Evolutionary conservation across 352 stramenopile genomes (phyloP).

Genomic region (Globisporangium recalcitrans): DNA sequence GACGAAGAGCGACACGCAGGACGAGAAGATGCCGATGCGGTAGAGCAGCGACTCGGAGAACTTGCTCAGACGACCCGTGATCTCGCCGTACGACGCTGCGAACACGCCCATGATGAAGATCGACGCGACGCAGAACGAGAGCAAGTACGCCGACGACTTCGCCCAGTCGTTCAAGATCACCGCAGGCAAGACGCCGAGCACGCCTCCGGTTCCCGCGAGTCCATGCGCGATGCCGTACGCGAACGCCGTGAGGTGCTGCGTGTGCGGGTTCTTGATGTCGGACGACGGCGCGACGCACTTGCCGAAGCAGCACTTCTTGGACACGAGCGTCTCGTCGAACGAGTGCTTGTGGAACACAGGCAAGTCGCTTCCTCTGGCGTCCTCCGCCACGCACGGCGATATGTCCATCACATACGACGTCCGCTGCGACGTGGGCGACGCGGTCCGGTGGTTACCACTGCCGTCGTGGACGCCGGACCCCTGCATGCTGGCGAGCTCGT

Average conservation of each 20-base stretch:
- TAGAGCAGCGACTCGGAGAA: slow-evolving; percentile 37
- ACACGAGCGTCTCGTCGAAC: slow-evolving; percentile 31
- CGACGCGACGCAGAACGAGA: slow-evolving; percentile 75
- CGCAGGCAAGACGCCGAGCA: slow-evolving; percentile 73
- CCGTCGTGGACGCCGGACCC: too few relatives aligned
- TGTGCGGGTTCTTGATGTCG: slow-evolving; percentile 42
- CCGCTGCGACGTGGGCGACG: slow-evolving; percentile 8
- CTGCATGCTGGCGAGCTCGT: slow-evolving; percentile 3
- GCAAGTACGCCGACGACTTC: slow-evolving; percentile 67
- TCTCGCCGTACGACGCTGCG: slow-evolving; percentile 63
- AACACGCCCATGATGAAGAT: slow-evolving; percentile 88
- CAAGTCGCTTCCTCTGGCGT: neutral
- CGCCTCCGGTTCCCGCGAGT: slow-evolving; percentile 39
- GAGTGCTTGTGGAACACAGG: slow-evolving; percentile 18
- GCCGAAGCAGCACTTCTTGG: slow-evolving; percentile 36
- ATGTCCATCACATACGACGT: neutral
- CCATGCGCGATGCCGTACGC: slow-evolving; percentile 23
- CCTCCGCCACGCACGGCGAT: neutral
- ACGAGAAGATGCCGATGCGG: slow-evolving; percentile 51
- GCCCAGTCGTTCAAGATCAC: slow-evolving; percentile 63
- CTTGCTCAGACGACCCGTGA: slow-evolving; percentile 37
- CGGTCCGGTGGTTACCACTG: neutral
- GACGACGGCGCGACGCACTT: slow-evolving; percentile 31
- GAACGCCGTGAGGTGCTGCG: slow-evolving; percentile 52
- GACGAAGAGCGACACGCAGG: slow-evolving; percentile 47